Percentiles rank a stretch among this genome's conserved stretches.
These are phyloP conservation scores for Delonix regia DNA, from an alignment of 306 rosid species.

Conservation along the genomic window DNA sequence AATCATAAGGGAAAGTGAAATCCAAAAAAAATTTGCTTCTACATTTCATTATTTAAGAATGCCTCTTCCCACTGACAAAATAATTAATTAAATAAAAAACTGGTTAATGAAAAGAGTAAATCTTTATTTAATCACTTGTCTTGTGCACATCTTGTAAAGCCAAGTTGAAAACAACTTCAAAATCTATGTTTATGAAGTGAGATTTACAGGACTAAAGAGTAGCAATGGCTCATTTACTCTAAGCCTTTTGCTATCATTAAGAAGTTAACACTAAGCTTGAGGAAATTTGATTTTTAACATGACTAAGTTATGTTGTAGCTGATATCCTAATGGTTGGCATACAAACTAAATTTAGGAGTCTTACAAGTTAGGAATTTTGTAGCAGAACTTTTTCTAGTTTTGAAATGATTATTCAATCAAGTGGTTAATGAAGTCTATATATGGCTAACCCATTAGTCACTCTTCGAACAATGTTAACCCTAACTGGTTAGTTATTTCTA, in stretches of 20 bases:
- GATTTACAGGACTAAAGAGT: neutral
- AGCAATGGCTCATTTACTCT: neutral
- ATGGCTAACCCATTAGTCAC: neutral
- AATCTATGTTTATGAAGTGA: conserved; percentile 1
- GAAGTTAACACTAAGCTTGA: neutral
- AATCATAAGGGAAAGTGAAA: neutral
- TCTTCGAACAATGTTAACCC: neutral
- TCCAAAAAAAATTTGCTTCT: neutral
- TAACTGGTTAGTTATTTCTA: neutral
- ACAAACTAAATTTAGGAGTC: neutral
- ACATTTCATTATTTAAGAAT: conserved; percentile 2
- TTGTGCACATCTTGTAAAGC: neutral
- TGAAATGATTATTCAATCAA: neutral
- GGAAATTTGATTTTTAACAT: neutral
- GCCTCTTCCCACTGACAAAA: conserved; percentile 5
- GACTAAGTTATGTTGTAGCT: neutral
- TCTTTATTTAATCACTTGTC: neutral
- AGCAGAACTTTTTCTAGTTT: neutral
- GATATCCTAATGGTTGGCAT: neutral
- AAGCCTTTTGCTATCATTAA: neutral
- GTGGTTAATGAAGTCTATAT: neutral
- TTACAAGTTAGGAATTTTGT: neutral
- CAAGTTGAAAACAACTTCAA: neutral
- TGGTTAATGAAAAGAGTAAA: neutral
- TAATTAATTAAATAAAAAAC: neutral